Evolutionary conservation across 805 yeast species (phyloP).

Genomic region (Kuraishia floccosa): DNA sequence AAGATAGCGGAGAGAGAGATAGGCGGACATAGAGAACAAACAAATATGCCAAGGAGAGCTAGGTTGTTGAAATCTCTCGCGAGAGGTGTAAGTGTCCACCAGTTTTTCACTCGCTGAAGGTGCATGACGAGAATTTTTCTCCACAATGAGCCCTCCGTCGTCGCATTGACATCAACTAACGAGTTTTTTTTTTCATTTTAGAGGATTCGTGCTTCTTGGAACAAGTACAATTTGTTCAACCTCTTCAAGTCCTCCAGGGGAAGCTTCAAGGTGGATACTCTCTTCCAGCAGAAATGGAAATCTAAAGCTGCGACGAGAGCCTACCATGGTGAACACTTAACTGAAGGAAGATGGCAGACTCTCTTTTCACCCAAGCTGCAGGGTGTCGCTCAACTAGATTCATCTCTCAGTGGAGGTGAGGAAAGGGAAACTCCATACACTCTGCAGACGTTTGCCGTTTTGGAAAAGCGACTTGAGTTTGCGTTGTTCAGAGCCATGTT

Average conservation of each 20-base stretch:
- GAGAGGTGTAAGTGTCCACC: slow-evolving; percentile 28
- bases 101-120: too few relatives aligned
- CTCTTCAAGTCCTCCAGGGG: slow-evolving; percentile 60
- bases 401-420: slow-evolving; percentile 52
- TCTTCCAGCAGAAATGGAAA: slow-evolving; percentile 85
- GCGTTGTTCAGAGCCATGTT: slow-evolving; percentile 89
- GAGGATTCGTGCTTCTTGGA: slow-evolving; percentile 80
- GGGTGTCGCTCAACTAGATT: slow-evolving; percentile 84
- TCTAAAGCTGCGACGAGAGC: slow-evolving; percentile 89
- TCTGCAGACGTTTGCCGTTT: slow-evolving; percentile 77
- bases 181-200: slow-evolving; percentile 3
- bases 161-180: not conserved
- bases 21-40: not conserved
- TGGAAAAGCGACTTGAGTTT: slow-evolving; percentile 83
- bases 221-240: slow-evolving; percentile 85
- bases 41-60: slow-evolving; percentile 52
- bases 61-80: slow-evolving; percentile 42
- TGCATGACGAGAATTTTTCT: too few relatives aligned
- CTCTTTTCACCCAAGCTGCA: slow-evolving; percentile 60
- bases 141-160: not conserved
- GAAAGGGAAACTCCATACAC: slow-evolving; percentile 67
- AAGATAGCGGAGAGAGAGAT: not conserved
- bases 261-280: slow-evolving; percentile 46
- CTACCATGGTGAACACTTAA: slow-evolving; percentile 89
- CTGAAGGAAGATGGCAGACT: slow-evolving; percentile 73